These are phyloP conservation scores for Moesziomyces aphidis DNA, from an alignment of 1,284 basidiomycete genomes.

Conservation along the genomic window DNA sequence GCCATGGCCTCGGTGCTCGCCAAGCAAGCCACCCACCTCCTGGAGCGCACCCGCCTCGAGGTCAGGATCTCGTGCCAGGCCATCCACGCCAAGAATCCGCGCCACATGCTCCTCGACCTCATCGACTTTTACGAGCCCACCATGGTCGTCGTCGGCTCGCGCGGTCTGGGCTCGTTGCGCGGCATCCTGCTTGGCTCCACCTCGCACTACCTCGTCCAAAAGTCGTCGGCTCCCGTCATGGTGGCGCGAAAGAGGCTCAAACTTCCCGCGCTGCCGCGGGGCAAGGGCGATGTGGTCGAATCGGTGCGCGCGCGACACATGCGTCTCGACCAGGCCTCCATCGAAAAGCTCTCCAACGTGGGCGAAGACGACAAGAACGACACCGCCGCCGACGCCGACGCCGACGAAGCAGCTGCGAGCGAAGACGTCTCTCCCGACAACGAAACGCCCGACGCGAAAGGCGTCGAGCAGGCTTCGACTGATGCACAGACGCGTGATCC, in stretches of 20 bases:
- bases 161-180: constrained; percentile 88
- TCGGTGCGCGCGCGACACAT: constrained; percentile 61
- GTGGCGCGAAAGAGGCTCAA: constrained; percentile 68
- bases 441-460: not conserved
- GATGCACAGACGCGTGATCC: not conserved
- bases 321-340: constrained; percentile 63
- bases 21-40: constrained; percentile 85
- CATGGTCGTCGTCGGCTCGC: constrained; percentile 94
- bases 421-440: constrained; percentile 21
- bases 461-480: not conserved
- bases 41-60: constrained; percentile 88
- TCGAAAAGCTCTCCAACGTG: constrained; percentile 57
- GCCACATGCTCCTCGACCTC: constrained; percentile 89
- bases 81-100: constrained; percentile 87
- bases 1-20: constrained; percentile 83
- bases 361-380: constrained; percentile 22
- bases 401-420: constrained; percentile 4
- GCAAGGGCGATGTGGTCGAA: constrained; percentile 64
- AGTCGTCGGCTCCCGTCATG: constrained; percentile 91
- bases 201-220: constrained; percentile 95
- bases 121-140: constrained; percentile 90
- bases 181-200: constrained; percentile 96
- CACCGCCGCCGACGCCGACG: constrained; percentile 5
- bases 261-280: constrained; percentile 61
- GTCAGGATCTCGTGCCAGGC: constrained; percentile 91